Base-by-base conservation (phyloP, 1,139 yeast genomes). In the Lodderomyces pseudojiufengensis region DNA sequence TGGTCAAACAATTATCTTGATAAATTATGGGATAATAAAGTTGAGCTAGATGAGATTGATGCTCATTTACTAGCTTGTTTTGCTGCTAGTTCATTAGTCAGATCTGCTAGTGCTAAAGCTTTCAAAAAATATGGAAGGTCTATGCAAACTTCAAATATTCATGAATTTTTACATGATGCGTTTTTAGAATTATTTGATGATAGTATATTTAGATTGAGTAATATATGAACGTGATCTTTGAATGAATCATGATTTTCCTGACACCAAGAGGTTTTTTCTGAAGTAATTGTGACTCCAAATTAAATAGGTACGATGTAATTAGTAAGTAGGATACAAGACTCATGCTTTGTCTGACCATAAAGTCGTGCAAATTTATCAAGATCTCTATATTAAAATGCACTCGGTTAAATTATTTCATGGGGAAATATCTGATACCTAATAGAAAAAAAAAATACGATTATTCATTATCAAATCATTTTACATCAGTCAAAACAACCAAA, bases 81-180 rank as follows among this genome's bases (percentile, higher is more conserved):
- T 51, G 94, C 84, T 0, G 97, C 90, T 0, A 71, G 85, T 27
- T 53, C 77, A 0, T 59, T 84, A 9, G 87, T 92, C 0, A 67
- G 96, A 38, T 53, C 61, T 18, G 84, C 95, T 28, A 73, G 88
- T 1, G 53, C 61, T 18, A 62, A 68, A 43, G 97, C 97, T 0
- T 92, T 67, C 51, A 61, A 65, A 20, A 65, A 67, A 33, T 71
- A 78, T 41, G 86, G 87, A 3, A 65, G 98, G 35, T 74, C 95
- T 4, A 80, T 88, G 83, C 86, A 86, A 52, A 86, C 98, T 0
- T 78, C 90, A 2, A 85, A 88, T 55, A 63, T 92, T 20, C 88
- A 88, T 43, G 70, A 73, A 37, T 73, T 69, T 42, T 77, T 90
- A 18, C 84, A 86, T 1, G 65, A 64, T 9, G 81, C 92, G 0